Base-by-base conservation (phyloP, 2,329 filamentous ascomycete species). In the Diaporthe eres region DNA sequence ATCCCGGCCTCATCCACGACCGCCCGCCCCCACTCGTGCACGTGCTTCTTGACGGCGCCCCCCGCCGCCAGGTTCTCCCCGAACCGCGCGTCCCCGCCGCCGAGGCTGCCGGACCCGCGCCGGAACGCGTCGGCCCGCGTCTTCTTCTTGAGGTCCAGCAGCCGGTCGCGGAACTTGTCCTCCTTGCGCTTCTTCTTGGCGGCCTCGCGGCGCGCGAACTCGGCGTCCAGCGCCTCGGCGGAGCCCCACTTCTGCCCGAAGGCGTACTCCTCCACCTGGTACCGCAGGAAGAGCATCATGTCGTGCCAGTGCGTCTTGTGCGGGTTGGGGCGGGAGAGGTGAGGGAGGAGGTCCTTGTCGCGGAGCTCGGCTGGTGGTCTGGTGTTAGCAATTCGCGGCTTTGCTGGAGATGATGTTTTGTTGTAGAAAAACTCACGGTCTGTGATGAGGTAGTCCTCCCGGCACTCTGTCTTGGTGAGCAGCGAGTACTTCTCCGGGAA, bases 201-300 rank as follows among this genome's bases (percentile, higher is more conserved):
- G 3, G 87, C 85, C 82, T 95, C 93, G 25, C 96, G 90, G 77
- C 91, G 91, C 83, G 94, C 94, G 80, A 97, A 98, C 85, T 98
- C 96, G 7, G 90, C 94, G 82, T 98, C 97, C 6, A 98, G 86
- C 0, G 93, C 94, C 81, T 97, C 95, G 0, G 94, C 85, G 0
- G 93, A 95, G 0, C 97, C 97, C 97, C 97, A 99, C 86, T 98
- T 98, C 78, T 91, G 92, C 1, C 89, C 91, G 80, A 98, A 93
- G 0, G 96, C 97, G 82, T 98, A 98, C 74, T 95, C 95, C 82
- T 99, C 97, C 2, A 99, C 94, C 82, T 99, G 97, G 77, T 92
- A 97, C 0, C 97, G 93, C 31, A 99, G 88, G 82, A 97, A 99
- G 3, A 99, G 90, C 93, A 98, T 98, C 97, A 99, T 99, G 87